phyloP scores from a whole-genome alignment of 2,329 filamentous ascomycete genomes.

The Aureobasidium zeae region DNA sequence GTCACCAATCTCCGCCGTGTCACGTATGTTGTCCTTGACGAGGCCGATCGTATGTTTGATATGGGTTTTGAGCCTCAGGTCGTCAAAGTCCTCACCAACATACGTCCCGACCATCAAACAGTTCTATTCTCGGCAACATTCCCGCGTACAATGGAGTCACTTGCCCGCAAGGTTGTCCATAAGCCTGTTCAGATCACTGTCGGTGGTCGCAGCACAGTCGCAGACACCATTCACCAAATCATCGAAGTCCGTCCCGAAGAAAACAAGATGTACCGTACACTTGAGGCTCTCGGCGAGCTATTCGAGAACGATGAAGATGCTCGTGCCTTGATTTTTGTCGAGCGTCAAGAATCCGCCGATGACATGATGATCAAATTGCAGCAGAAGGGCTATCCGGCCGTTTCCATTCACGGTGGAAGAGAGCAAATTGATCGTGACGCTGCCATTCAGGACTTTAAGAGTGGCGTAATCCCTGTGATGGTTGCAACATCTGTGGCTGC shows the following conservation, averaged over 20 bases:
- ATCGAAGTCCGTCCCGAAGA: constrained; percentile 79
- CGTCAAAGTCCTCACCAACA: constrained; percentile 88
- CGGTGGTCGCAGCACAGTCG: constrained; percentile 66
- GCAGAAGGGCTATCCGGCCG: constrained; percentile 78
- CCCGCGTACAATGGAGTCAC: constrained; percentile 80
- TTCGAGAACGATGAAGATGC: constrained; percentile 84
- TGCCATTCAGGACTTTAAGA: constrained; percentile 88
- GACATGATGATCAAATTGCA: constrained; percentile 59
- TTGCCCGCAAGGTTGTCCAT: constrained; percentile 79
- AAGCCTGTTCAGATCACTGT: constrained; percentile 87
- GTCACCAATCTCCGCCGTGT: constrained; percentile 85
- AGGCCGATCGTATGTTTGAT: constrained; percentile 98
- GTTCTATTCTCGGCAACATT: constrained; percentile 96
- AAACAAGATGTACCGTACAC: constrained; percentile 71
- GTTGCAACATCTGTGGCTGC: constrained; percentile 94
- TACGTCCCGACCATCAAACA: constrained; percentile 85
- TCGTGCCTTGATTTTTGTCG: constrained; percentile 60
- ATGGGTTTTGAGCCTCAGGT: constrained; percentile 99
- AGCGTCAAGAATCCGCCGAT: constrained; percentile 31
- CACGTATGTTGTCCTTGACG: constrained; percentile 90
- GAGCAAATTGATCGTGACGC: constrained; percentile 90
- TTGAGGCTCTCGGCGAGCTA: constrained; percentile 79
- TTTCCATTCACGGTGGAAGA: constrained; percentile 89
- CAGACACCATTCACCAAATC: constrained; percentile 73
- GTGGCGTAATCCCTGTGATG: constrained; percentile 77